Conservation (phyloP, 169 alveolate species). For the Eimeria necatrix region DNA sequence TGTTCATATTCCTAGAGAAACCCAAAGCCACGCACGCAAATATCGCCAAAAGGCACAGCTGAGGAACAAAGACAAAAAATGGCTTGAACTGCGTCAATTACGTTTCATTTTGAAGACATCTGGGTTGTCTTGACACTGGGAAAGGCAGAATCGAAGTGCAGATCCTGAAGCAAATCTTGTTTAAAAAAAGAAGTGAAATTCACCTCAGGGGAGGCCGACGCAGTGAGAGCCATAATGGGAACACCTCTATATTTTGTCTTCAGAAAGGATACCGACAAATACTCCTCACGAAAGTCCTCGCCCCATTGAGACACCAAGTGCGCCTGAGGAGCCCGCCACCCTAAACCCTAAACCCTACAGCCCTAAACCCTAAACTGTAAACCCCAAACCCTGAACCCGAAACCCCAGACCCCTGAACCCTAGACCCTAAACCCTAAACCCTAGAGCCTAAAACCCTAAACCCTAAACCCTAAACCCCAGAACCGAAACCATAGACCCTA, state of each 20-base stretch:
- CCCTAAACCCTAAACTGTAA: neutral
- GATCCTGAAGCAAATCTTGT: no score
- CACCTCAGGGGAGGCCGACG: slow-evolving; percentile 94
- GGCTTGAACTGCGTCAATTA: no score
- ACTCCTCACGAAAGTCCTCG: slow-evolving; percentile 98
- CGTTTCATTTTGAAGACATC: no score
- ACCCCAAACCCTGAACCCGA: neutral
- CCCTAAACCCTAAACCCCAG: slow-evolving; percentile 86
- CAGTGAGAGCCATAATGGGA: slow-evolving; percentile 94
- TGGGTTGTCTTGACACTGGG: no score
- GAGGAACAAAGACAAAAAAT: no score
- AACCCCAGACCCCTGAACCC: slow-evolving; percentile 85
- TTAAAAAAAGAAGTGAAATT: neutral
- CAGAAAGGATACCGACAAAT: slow-evolving; percentile 91
- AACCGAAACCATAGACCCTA: slow-evolving; percentile 86
- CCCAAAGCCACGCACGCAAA: neutral
- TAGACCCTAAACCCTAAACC: neutral
- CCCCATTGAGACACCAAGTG: slow-evolving; percentile 99
- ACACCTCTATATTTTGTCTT: slow-evolving; percentile 89
- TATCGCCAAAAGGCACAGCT: neutral
- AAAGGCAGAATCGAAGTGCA: no score
- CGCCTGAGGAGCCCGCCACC: slow-evolving; percentile 88
- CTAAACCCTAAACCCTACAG: slow-evolving; percentile 85
- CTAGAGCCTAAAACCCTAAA: slow-evolving; percentile 19
- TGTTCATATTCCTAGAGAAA: neutral